Percentiles rank a stretch among this genome's conserved stretches.
Conservation (phyloP, 331 rosid genomes). For the Prunus yedoensis region DNA sequence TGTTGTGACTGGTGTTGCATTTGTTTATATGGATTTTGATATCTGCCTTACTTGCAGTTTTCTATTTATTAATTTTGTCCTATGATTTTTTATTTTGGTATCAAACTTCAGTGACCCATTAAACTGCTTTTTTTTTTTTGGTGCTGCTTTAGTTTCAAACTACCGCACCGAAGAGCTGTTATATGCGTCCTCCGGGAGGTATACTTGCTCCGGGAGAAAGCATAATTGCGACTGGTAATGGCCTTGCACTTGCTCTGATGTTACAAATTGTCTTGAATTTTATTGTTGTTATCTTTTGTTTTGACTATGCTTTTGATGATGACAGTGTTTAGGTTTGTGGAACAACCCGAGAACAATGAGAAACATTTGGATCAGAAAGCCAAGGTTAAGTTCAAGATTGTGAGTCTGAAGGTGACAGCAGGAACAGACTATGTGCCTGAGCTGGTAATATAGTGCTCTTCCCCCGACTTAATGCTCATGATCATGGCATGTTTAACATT, state of each 20-base stretch:
- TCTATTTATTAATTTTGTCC: background rate
- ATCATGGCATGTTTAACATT: background rate
- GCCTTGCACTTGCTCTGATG: background rate
- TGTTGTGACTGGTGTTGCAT: background rate
- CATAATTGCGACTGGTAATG: slow-evolving; percentile 77
- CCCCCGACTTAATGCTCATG: background rate
- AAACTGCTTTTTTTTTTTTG: slow-evolving; percentile 6
- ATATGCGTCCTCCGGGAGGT: slow-evolving; percentile 98
- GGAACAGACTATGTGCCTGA: slow-evolving; percentile 86
- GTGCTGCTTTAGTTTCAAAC: slow-evolving; percentile 85
- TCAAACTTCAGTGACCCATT: background rate
- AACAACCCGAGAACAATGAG: slow-evolving; percentile 71
- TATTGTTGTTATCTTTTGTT: background rate
- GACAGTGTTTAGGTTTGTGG: slow-evolving; percentile 94
- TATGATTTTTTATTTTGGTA: background rate
- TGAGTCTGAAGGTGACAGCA: slow-evolving; percentile 85
- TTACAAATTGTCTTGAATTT: background rate
- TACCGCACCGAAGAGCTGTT: slow-evolving; percentile 97
- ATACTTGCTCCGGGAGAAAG: slow-evolving; percentile 89
- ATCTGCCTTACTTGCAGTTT: background rate
- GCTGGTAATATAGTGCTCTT: slow-evolving; percentile 52
- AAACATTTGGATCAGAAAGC: slow-evolving; percentile 55
- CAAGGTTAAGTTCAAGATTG: slow-evolving; percentile 86
- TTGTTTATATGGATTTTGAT: background rate
- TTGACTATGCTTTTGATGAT: slow-evolving; percentile 24